Evolutionary conservation across 352 stramenopile genomes (phyloP).

Genomic region (Elongisporangium anandrum): DNA sequence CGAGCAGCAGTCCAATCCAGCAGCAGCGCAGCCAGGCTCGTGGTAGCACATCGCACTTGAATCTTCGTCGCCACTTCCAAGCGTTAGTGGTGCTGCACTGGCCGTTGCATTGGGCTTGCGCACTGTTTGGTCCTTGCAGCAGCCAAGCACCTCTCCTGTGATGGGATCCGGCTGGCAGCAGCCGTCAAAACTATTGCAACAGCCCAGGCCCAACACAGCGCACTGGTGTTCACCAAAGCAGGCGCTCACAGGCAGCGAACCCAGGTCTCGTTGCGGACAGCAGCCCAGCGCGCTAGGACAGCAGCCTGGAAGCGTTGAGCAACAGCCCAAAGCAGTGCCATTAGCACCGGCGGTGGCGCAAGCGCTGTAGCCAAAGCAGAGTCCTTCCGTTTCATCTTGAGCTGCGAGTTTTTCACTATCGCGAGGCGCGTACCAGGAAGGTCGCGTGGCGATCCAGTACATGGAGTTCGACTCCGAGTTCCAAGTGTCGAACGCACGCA

Average conservation of each 20-base stretch:
- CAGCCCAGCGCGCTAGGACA: constrained; percentile 62
- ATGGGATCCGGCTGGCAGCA: constrained; percentile 57
- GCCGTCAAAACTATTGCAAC: constrained; percentile 67
- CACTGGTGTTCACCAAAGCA: constrained; percentile 67
- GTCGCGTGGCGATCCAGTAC: constrained; percentile 69
- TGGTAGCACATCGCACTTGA: constrained; percentile 19
- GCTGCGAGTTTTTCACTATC: constrained; percentile 22
- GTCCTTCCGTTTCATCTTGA: constrained; percentile 30
- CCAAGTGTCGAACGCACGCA: constrained; percentile 66
- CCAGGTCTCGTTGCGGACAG: constrained; percentile 45
- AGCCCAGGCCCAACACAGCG: constrained; percentile 46
- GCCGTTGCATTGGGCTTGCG: constrained; percentile 19
- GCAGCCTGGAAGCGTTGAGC: constrained; percentile 60
- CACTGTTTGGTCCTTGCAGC: constrained; percentile 57
- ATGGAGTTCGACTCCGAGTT: constrained; percentile 70
- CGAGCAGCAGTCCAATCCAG: constrained; percentile 41
- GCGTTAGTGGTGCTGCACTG: not conserved
- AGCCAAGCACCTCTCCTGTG: constrained; percentile 42
- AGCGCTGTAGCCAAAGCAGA: constrained; percentile 64
- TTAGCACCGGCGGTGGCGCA: constrained; percentile 54
- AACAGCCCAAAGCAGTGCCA: constrained; percentile 58
- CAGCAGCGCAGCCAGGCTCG: constrained; percentile 34
- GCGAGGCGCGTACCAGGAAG: constrained; percentile 59
- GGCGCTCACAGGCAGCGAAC: constrained; percentile 37
- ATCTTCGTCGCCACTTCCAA: not conserved